Base-by-base conservation (phyloP, 306 rosid genomes). In the Vigna mungo region DNA sequence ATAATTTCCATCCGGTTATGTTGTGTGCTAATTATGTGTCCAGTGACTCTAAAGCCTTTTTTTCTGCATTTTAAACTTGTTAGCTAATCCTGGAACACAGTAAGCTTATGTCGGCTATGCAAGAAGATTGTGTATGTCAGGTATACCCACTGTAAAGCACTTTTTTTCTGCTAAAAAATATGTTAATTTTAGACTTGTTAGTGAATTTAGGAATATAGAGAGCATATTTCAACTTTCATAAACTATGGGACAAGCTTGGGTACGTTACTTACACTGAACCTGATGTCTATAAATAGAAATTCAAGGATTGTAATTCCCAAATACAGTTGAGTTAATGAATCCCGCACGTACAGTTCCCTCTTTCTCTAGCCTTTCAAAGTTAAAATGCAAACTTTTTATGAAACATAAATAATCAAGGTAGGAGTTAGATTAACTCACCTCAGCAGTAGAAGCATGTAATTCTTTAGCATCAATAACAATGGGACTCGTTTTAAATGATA, bases 401-500 rank as follows among this genome's bases (percentile, higher is more conserved):
- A 18, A 76, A 68, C 75, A 79, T 9, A 68, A 66, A 67, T 54
- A 46, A 78, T 51, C 54, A 76, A 43, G 46, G 21, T 13, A 43
- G 30, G 63, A 63, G 62, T 77, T 27, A 21, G 81, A 83, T 43
- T 67, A 81, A 41, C 92, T 84, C 81, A 92, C 99, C 99, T 92
- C 89, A 71, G 97, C 94, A 55, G 91, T 84, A 84, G 82, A 89
- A 81, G 80, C 44, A 65, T 75, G 87, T 74, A 92, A 77, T 65
- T 89, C 89, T 80, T 87, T 95, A 74, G 81, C 85, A 81, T 95
- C 96, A 49, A 86, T 86, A 78, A 95, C 78, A 76, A 92, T 65
- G 9, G 97, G 96, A 87, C 67, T 89, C 80, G 72, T 84, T 85
- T 92, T 95, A 61, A 90, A 86, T 74, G 97, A 92, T 59, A 87